Percentiles rank a stretch among this genome's conserved stretches.
These are phyloP conservation scores for Tinospora cordifolia DNA, from an alignment of 164 flowering plant genomes.

Conservation along the genomic window DNA sequence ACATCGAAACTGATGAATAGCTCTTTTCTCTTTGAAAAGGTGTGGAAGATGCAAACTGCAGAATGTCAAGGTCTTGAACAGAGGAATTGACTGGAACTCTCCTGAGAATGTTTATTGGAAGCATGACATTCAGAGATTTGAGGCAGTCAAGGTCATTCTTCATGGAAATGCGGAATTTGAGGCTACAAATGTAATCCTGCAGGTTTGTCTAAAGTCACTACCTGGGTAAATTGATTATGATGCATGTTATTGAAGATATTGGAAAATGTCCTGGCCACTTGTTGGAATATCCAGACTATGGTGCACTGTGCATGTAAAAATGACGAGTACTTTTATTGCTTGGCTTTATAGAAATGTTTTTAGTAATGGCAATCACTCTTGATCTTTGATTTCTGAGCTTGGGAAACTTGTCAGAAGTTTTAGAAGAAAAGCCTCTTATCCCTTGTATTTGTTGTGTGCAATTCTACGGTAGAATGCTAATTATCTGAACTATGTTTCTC, in stretches of 20 bases:
- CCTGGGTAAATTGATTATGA: too few relatives aligned
- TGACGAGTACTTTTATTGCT: too few relatives aligned
- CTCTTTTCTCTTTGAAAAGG: constrained; percentile 28
- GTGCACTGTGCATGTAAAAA: too few relatives aligned
- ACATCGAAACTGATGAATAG: neutral
- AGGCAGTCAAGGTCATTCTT: constrained; percentile 56
- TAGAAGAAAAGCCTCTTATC: too few relatives aligned
- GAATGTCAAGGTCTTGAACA: constrained; percentile 62
- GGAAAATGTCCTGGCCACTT: too few relatives aligned
- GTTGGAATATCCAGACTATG: too few relatives aligned
- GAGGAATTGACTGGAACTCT: constrained; percentile 79
- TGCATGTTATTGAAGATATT: too few relatives aligned
- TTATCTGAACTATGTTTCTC: neutral
- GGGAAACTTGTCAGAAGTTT: too few relatives aligned
- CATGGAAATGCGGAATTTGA: constrained; percentile 99
- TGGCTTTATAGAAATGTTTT: too few relatives aligned
- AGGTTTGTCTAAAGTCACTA: constrained; percentile 32
- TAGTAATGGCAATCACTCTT: neutral
- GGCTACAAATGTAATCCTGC: constrained; percentile 59
- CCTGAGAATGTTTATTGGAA: constrained; percentile 73
- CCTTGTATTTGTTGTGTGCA: too few relatives aligned
- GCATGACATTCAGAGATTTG: constrained; percentile 65
- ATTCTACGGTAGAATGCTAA: too few relatives aligned
- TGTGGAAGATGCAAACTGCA: constrained; percentile 78
- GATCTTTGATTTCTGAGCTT: too few relatives aligned